These are phyloP conservation scores for Brasilioporus rufonigricans DNA, from an alignment of 768 basidiomycete genomes.

Conservation along the genomic window DNA sequence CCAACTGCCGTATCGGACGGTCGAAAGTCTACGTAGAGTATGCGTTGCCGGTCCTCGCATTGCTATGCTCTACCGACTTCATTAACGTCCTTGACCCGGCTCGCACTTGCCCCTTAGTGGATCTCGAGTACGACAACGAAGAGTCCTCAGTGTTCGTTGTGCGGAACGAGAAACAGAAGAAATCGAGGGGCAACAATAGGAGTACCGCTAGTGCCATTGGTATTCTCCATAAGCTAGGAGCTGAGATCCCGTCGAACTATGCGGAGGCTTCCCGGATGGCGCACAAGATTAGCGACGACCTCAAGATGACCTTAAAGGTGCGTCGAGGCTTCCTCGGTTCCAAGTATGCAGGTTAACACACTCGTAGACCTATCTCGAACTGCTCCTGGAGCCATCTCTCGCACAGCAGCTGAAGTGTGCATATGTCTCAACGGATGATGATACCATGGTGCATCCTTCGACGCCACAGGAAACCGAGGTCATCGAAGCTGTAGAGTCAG, in stretches of 20 bases:
- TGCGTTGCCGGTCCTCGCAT: slow-evolving; percentile 18
- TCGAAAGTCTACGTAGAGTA: slow-evolving; percentile 23
- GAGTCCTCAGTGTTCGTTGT: slow-evolving; percentile 4
- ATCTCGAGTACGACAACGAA: slow-evolving; percentile 1
- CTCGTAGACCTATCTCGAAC: slow-evolving; percentile 25
- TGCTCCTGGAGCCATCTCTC: slow-evolving; percentile 17
- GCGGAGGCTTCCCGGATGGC: slow-evolving; percentile 19
- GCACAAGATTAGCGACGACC: slow-evolving; percentile 18
- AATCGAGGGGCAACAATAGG: slow-evolving; percentile 18
- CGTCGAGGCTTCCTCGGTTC: not conserved
- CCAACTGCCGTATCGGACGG: slow-evolving; percentile 11
- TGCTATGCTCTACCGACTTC: slow-evolving; percentile 18
- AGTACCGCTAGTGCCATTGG: slow-evolving; percentile 21
- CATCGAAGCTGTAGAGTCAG: slow-evolving; percentile 1
- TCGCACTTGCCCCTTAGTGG: not conserved
- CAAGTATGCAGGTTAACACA: not conserved
- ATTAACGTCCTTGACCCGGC: not conserved
- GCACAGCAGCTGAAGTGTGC: slow-evolving; percentile 6
- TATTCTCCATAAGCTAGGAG: slow-evolving; percentile 29
- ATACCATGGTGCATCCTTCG: not conserved
- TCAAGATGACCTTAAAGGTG: slow-evolving; percentile 33
- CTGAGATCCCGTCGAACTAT: slow-evolving; percentile 23
- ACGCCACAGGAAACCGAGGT: not conserved
- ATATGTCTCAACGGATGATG: slow-evolving; percentile 2
- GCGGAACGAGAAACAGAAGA: slow-evolving; percentile 29